Evolutionary conservation across 352 stramenopile species (phyloP), one percentile per base, ranked within the genome.

Genomic region (Blastocystis hominis): DNA sequence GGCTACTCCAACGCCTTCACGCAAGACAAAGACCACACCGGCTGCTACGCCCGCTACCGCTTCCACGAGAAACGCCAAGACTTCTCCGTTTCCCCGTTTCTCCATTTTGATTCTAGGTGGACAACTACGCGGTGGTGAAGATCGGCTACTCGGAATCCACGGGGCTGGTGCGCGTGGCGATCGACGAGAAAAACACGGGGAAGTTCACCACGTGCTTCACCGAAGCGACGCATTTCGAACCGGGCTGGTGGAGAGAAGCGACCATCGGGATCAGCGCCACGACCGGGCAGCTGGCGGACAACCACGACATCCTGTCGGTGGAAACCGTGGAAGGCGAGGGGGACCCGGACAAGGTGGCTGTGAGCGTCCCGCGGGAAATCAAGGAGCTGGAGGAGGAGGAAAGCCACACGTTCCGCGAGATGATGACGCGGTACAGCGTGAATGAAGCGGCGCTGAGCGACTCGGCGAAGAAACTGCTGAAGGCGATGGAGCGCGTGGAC

Each of bases 281-380:
- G 44, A 94, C 91, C n/a, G 91, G 91, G 30, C 90, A 93, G 86
- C 89, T 94, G n/a, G 92, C 91, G 30, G 91, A 94, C 87, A 94
- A 94, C 81, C 91, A 94, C 89, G 91, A 94, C 63, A 77, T 94
- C 0, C 70, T 93, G 9, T 87, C n/a, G 15, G 79, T 92, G 5
- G 70, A 91, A 53, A 88, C 88, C 2, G 54, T 55, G 53, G 46
- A 87, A 66, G 56, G 70, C 9, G 69, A 75, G 76, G 47, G 30
- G 20, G 53, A 86, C 81, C 72, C 69, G 30, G 62, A 75, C 75
- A 50, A 78, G 17, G 36, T 72, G 77, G 30, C 50, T 30, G 30
- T 64, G 89, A 9, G 53, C 15, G 30, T 87, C 30, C 36, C 69
- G 17, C n/a, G 68, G 53, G 46, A 40, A 15, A 40, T 59, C 87